Evolutionary conservation across 768 basidiomycete genomes (phyloP).

Genomic region (Sporobolomyces phaffii): DNA sequence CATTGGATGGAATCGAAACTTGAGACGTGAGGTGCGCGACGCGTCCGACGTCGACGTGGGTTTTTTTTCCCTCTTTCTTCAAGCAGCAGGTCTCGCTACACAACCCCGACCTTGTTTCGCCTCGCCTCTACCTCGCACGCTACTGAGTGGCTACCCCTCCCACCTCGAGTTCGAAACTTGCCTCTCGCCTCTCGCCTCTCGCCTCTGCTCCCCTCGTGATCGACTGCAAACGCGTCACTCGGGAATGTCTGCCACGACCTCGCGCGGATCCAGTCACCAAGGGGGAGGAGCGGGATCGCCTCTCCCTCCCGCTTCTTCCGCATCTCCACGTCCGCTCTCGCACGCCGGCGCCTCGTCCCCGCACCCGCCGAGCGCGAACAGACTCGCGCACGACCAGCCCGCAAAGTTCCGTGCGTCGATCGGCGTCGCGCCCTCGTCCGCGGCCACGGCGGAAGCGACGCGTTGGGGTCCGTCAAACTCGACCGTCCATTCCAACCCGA

Average conservation of each 20-base stretch:
- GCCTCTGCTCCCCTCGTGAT: not conserved
- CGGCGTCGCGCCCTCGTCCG: not conserved
- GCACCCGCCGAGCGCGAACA: not conserved
- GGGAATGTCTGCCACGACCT: not conserved
- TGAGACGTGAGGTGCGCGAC: too few species aligned
- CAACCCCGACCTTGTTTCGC: not conserved
- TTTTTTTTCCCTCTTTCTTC: not conserved
- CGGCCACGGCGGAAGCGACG: not conserved
- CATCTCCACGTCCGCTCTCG: slow-evolving; percentile 2
- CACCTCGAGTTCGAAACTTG: not conserved
- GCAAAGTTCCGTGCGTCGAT: not conserved
- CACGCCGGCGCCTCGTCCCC: not conserved
- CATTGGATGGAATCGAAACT: too few species aligned
- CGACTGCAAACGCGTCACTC: not conserved
- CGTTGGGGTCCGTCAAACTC: slow-evolving; percentile 1
- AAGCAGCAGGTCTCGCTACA: slow-evolving; percentile 7
- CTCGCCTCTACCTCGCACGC: not conserved
- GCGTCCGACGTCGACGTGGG: not conserved
- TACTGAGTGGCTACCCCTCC: not conserved
- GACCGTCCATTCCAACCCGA: too few species aligned
- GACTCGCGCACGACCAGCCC: not conserved
- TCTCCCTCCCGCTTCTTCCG: not conserved
- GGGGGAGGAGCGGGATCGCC: too few species aligned
- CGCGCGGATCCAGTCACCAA: too few species aligned
- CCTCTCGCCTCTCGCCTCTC: not conserved